A percentile compares a stretch with the other conserved stretches of the same genome.
These are phyloP conservation scores for Calvatia gigantea DNA, from an alignment of 768 basidiomycete genomes.

Conservation along the genomic window DNA sequence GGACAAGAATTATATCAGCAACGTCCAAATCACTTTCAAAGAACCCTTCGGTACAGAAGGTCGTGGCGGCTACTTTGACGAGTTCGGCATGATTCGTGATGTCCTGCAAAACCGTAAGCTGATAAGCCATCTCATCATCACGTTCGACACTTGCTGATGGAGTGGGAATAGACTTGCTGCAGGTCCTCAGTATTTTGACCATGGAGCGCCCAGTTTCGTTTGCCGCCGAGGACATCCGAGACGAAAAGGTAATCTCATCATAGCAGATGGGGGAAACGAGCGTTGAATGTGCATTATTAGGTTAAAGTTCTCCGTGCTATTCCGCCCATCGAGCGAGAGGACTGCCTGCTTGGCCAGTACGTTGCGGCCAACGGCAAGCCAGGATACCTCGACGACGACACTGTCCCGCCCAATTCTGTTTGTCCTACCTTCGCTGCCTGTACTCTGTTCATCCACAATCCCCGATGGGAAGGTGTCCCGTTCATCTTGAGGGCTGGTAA, in stretches of 20 bases:
- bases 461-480: conserved; percentile 97
- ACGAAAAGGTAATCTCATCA: conserved; percentile 77
- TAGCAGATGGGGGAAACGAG: not conserved
- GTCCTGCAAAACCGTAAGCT: conserved; percentile 94
- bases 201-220: conserved; percentile 99
- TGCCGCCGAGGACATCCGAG: conserved; percentile 93
- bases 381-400: conserved; percentile 98
- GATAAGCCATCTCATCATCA: conserved; percentile 14
- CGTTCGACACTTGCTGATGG: not conserved
- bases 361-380: conserved; percentile 86
- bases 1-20: conserved; percentile 95
- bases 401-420: conserved; percentile 86
- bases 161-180: conserved; percentile 70
- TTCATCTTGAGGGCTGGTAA: conserved; percentile 99
- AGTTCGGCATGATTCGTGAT: conserved; percentile 99
- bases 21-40: conserved; percentile 99
- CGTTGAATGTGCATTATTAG: conserved; percentile 33
- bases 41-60: conserved; percentile 99
- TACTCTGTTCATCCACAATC: conserved; percentile 90
- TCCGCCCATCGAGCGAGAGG: conserved; percentile 69
- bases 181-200: conserved; percentile 90
- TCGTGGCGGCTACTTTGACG: conserved; percentile 99
- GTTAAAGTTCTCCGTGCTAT: conserved; percentile 96
- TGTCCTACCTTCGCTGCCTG: conserved; percentile 95
- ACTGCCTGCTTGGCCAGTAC: conserved; percentile 94